Base-by-base conservation (phyloP, 805 yeast species). In the Candida pseudofarinosa region DNA sequence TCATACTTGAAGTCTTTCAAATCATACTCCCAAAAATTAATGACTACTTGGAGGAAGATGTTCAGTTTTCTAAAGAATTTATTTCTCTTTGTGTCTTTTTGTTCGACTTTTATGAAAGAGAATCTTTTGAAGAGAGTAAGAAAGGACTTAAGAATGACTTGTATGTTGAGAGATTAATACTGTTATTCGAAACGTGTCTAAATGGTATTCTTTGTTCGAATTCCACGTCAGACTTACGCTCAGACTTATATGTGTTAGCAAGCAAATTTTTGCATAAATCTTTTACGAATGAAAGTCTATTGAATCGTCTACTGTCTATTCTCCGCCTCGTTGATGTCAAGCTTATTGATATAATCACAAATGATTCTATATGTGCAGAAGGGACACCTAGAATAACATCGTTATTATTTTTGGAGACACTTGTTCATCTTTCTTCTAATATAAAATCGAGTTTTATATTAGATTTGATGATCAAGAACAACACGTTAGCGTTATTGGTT, bases 321-420 rank as follows among this genome's bases (percentile, higher is more conserved):
- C 63, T 88, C 36, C 74, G 78, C 43, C 73, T 83, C 3, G 74
- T 80, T 28, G 95, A 83, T 44, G 55, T 58, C 14, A 74, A 77
- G 48, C 63, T 88, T 40, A 69, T 88, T 19, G 81, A 79, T 15
- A 71, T 77, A 1, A 72, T 88, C 26, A 83, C 88, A 55, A 80
- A 79, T 46, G 98, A 93, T 64, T 82, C 93, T 0, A 76, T 88
- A 13, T 72, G 80, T 41, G 88, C 90, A 2, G 93, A 85, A 51
- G 93, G 91, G 1, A 68, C 84, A 0, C 76, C 84, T 5, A 76
- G 93, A 50, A 75, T 89, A 8, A 81, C 91, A 0, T 82, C 96
- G 2, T 68, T 90, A 12, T 58, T 88, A n/a, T 66, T 90, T 12
- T 60, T 93, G 48, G 95, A 88, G 52, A 73, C 84, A 1, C 62